Evolutionary conservation across 192 early-diverging fungal genomes (phyloP).

Genomic region (Coemansia sp.): DNA sequence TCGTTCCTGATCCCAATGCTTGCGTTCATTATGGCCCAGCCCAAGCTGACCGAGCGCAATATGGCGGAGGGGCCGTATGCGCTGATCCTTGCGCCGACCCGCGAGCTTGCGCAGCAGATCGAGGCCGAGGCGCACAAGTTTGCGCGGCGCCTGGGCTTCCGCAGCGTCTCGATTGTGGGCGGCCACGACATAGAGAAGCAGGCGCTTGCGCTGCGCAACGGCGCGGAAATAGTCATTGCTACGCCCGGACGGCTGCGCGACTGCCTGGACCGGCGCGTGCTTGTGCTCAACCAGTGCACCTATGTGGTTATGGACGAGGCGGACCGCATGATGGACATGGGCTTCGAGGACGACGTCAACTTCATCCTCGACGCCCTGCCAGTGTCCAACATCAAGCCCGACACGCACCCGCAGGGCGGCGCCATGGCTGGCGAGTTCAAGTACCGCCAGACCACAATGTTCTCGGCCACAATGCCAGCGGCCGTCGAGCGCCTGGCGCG

Average conservation of each 20-base stretch:
- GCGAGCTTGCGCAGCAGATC: slow-evolving; percentile 97
- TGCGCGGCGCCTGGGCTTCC: slow-evolving; percentile 79
- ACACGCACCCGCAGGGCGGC: slow-evolving; percentile 57
- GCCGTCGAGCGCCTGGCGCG: slow-evolving; percentile 93
- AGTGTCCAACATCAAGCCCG: slow-evolving; percentile 86
- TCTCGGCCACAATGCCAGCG: slow-evolving; percentile 98
- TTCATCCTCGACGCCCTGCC: slow-evolving; percentile 94
- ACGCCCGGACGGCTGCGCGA: slow-evolving; percentile 97
- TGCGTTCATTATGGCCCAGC: slow-evolving; percentile 78
- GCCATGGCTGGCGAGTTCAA: slow-evolving; percentile 23
- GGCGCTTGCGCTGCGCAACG: slow-evolving; percentile 82
- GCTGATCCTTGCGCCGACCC: slow-evolving; percentile 91
- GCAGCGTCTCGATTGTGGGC: slow-evolving; percentile 80
- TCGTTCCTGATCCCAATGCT: slow-evolving; percentile 97
- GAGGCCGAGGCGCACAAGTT: slow-evolving; percentile 93
- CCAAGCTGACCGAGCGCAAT: slow-evolving; percentile 74
- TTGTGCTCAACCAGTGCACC: slow-evolving; percentile 90
- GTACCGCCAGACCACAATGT: slow-evolving; percentile 98
- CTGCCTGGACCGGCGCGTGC: slow-evolving; percentile 82
- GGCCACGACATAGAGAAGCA: slow-evolving; percentile 89
- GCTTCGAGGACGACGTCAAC: slow-evolving; percentile 94
- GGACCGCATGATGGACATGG: slow-evolving; percentile 93
- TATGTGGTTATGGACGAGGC: slow-evolving; percentile 99
- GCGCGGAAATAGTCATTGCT: slow-evolving; percentile 96
- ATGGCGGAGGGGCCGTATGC: slow-evolving; percentile 89